Base-by-base conservation (phyloP, 2,329 filamentous ascomycete genomes). In the Ramichloridium luteum region DNA sequence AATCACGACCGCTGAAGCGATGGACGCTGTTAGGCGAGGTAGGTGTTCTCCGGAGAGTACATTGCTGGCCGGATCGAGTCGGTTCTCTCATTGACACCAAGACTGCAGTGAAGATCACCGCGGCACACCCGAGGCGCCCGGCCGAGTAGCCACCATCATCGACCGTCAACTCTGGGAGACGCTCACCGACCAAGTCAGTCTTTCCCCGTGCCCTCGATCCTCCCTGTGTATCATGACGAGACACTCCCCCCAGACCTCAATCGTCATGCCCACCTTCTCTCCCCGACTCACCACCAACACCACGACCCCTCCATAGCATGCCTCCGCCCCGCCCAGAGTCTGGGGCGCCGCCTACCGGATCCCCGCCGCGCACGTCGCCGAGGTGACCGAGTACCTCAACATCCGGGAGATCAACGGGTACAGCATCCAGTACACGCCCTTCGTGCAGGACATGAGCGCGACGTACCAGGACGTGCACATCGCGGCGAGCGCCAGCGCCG, bases 391-490 rank as follows among this genome's bases (percentile, higher is more conserved):
- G 36, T 94, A 94, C 55, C 80, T 98, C 28, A 86, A 96, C 57
- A 88, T 94, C 43, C 78, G 90, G 27, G 90, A 98, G 59, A 93
- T 96, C 53, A 93, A 96, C 60, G 90, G 90, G 15, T 98, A 98
- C 60, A 82, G 77, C 32, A 92, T 93, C 44, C 86, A 94, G 58
- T 83, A 85, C 57, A 83, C 85, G 16, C 74, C 80, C 0, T 94
- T 96, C 36, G 20, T 28, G 3, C 38, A 46, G 28, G 67, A 86
- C 47, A 75, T 78, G 5, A 66, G 71, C 3, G 41, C 45, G 16
- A 43, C 41, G 1, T 47, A 44, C 53, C 10, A 34, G 68, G 74
- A 47, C 57, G 53, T 32, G 67, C 70, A 46, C 36, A 27, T 46
- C 6, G 28, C 45, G 2, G 17, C 31, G 5, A 34, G 39, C 30